Evolutionary conservation across 2,329 filamentous ascomycete species (phyloP), one percentile per base, ranked within the genome.

Genomic region (Fonsecaea pedrosoi): DNA sequence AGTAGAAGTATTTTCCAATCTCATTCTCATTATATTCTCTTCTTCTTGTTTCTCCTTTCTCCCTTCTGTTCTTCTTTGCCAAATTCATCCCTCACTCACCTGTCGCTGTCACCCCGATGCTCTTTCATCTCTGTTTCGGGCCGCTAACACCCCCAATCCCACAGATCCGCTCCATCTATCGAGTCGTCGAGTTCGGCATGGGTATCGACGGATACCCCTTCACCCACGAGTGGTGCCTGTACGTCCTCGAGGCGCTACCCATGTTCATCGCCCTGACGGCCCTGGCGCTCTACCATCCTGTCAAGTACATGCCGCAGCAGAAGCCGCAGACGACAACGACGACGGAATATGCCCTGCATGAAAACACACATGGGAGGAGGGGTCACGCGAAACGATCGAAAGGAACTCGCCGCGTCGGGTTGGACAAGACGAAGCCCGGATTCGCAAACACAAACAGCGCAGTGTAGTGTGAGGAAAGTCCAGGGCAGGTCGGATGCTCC

Each of bases 281-380:
- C 0, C 83, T 86, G 66, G 82, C 81, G 4, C 71, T 83, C 42
- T 85, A 80, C 72, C 82, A 86, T 69, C 84, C 84, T 0, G 76
- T 77, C 7, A 75, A 73, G 25, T 69, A 37, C 55, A 60, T 69
- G 74, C 30, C 30, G 30, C 66, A 67, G 60, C 54, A 58, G 30
- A 54, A 34, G 25, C 40, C 58, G 21, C 25, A 34, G 4, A 18
- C 38, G 30, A 32, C 30, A 3, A 32, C 30, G 30, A 32, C 4
- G 4, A 32, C 30, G 12, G 64, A 62, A 15, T 57, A 61, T 45
- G 63, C 54, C 37, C 42, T 62, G 34, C 48, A 32, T 18, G 53
- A 56, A n/a, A 9, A 21, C 45, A 54, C 54, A 13, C 48, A 32
- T 18, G 53, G 50, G n/a, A 9, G 35, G 32, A 54, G n/a, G n/a